Base-by-base conservation (phyloP, 257 asterid species). In the Fraxinus cuspidata region DNA sequence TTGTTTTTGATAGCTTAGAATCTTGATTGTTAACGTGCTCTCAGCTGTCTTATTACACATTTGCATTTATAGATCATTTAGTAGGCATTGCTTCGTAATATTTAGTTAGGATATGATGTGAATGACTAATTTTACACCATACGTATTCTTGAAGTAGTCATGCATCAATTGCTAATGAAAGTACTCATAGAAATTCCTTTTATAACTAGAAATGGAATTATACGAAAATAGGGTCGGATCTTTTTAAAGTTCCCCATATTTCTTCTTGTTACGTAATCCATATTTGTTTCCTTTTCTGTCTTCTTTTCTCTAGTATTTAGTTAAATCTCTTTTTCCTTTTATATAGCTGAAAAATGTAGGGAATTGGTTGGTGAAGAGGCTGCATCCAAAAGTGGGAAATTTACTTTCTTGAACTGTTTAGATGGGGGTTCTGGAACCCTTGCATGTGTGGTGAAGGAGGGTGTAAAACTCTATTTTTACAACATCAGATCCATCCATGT, bases 261-360 rank as follows among this genome's bases (percentile, higher is more conserved):
- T 51, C 68, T 75, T 60, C 13, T 5, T 70, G 29, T 38, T 25
- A 10, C 0, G 12, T 31, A 34, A 70, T 38, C 56, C 27, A 28
- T 56, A 79, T 3, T 58, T 76, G 25, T 49, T 80, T 68, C 49
- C 70, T 37, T 42, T 56, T 21, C 37, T 31, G 28, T 67, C 40
- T 15, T 47, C 70, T 73, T 74, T 47, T 73, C 71, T 77, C 74
- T 27, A 21, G 34, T 28, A 31, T 63, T 42, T 32, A 63, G 53
- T 68, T 79, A 56, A 42, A 70, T 37, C 51, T 21, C 13, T 47
- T 35, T 38, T 79, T 73, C 28, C 66, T 80, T 21, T 37, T 82
- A 78, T 82, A 78, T 85, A 95, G 99, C 99, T 81, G 99, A 95
- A 83, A 91, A 93, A 77, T 91, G 94, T 71, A 87, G 99, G 80